phyloP scores from a whole-genome alignment of 176 grass and related monocot genomes.

The bread wheat (Triticum aestivum) region DNA sequence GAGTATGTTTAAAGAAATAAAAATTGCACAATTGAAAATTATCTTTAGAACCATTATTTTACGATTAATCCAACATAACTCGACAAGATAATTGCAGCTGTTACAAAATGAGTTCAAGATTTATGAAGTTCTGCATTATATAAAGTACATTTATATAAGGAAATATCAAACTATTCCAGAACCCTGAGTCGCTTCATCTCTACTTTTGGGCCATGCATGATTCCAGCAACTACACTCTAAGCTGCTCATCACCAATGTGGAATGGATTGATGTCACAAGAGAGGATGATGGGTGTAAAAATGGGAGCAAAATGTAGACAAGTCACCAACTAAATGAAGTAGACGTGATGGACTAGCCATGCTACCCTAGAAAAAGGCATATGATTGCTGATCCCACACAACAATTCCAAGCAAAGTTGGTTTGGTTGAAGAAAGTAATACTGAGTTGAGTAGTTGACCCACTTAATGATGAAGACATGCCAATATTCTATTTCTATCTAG shows the following conservation, averaged over 20 bases:
- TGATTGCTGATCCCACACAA: background rate
- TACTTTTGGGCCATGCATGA: background rate
- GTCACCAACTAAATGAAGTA: background rate
- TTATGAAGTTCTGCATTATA: background rate
- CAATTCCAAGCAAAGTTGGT: background rate
- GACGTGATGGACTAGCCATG: background rate
- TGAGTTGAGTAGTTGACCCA: background rate
- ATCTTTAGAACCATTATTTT: background rate
- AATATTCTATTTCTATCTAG: background rate
- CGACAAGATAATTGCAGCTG: background rate
- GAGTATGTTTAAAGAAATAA: background rate
- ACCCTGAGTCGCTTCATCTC: constrained; percentile 5
- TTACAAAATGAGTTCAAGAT: constrained; percentile 7
- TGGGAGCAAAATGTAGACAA: background rate
- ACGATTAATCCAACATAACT: background rate
- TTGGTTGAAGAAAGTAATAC: background rate
- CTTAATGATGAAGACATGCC: constrained; percentile 6
- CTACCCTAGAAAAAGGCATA: background rate
- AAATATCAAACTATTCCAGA: background rate
- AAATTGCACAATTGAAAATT: background rate
- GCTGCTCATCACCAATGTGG: background rate
- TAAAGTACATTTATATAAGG: background rate
- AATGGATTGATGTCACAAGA: background rate
- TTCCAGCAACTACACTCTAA: background rate
- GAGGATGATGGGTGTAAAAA: background rate